Evolutionary conservation across 306 rosid species (phyloP).

Genomic region (Prunus davidiana): DNA sequence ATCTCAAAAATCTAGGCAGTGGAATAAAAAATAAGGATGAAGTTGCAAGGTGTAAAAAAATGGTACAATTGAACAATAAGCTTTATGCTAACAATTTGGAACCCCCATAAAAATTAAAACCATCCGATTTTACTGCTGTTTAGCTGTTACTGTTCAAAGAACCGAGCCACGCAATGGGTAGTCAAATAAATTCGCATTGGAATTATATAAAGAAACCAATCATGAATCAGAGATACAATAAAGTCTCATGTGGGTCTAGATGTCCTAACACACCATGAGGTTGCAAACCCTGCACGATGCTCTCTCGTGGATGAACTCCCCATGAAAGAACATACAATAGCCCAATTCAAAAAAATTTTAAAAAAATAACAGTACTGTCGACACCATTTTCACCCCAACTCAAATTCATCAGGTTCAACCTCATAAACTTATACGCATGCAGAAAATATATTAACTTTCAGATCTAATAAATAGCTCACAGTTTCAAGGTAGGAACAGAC

Average conservation of each 20-base stretch:
- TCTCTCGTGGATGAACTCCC: not conserved
- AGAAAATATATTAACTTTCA: not conserved
- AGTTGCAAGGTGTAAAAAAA: not conserved
- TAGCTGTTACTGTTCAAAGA: not conserved
- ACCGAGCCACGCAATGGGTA: not conserved
- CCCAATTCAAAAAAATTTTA: not conserved
- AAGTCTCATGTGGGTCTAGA: not conserved
- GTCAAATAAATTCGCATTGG: not conserved
- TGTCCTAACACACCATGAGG: not conserved
- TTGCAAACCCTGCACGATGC: not conserved
- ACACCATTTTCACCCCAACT: not conserved
- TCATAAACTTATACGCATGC: not conserved
- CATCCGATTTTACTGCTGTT: not conserved
- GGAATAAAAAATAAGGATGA: not conserved
- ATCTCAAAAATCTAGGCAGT: conserved; percentile 80
- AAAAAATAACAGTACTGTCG: not conserved
- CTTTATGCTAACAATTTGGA: not conserved
- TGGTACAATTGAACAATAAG: not conserved
- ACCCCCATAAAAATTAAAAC: not conserved
- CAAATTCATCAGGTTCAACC: not conserved
- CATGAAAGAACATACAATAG: not conserved
- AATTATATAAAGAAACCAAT: not conserved
- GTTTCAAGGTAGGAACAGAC: not conserved
- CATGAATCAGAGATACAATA: not conserved
- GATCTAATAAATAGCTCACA: not conserved